Evolutionary conservation across 1,284 basidiomycete genomes (phyloP).

Genomic region (Thecaphora thlaspeos): DNA sequence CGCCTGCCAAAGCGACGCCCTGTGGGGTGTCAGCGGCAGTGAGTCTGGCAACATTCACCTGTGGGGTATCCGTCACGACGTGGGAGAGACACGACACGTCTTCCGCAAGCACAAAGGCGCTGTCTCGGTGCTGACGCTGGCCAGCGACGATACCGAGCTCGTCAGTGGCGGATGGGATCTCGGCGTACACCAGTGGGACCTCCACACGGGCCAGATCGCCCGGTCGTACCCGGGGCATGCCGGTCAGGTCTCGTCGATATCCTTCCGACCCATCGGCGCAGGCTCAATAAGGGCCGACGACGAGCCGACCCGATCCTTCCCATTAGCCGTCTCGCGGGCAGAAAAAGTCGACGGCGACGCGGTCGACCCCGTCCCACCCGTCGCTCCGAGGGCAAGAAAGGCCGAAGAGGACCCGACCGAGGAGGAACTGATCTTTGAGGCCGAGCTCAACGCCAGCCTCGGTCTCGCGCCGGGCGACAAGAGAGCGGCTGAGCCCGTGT

Average conservation of each 20-base stretch:
- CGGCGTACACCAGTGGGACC: constrained; percentile 93
- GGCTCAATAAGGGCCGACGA: too few species aligned
- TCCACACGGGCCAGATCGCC: constrained; percentile 81
- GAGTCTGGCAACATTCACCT: constrained; percentile 65
- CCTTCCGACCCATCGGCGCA: constrained; percentile 69
- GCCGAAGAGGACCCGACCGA: constrained; percentile 25
- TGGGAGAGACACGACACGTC: constrained; percentile 75
- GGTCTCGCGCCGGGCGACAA: constrained; percentile 25
- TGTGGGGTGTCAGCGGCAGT: constrained; percentile 52
- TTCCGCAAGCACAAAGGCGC: constrained; percentile 71
- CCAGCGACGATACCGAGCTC: constrained; percentile 76
- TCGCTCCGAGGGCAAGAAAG: background rate
- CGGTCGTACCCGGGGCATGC: constrained; percentile 79
- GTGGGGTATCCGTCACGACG: constrained; percentile 86
- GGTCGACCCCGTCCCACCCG: too few species aligned
- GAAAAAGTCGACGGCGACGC: too few species aligned
- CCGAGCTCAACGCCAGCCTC: constrained; percentile 36
- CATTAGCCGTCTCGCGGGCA: too few species aligned
- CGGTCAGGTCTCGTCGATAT: constrained; percentile 79
- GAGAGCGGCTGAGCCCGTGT: background rate
- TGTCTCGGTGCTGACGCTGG: constrained; percentile 79
- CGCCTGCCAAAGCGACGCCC: constrained; percentile 46
- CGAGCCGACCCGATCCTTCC: too few species aligned
- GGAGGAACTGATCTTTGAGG: constrained; percentile 43
- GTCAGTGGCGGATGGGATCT: constrained; percentile 95